phyloP scores from a whole-genome alignment of 2,329 filamentous ascomycete species.

The Laburnicola sp. region DNA sequence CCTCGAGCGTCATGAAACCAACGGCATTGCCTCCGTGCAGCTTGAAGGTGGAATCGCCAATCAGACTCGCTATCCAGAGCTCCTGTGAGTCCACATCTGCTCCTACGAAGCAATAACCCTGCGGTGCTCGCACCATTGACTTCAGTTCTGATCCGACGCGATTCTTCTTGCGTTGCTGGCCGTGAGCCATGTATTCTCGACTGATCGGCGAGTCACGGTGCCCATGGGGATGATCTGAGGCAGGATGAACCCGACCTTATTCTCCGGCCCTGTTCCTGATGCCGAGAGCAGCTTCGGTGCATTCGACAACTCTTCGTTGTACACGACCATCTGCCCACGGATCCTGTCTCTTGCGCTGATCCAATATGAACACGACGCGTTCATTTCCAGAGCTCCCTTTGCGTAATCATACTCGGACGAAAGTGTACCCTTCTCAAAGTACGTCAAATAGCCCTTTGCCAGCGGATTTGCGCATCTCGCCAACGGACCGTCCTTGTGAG shows the following conservation, averaged over 20 bases:
- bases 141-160: conserved; percentile 96
- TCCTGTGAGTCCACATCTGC: conserved; percentile 98
- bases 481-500: conserved; percentile 90
- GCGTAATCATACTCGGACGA: conserved; percentile 88
- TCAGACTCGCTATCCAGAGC: conserved; percentile 94
- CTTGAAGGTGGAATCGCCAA: conserved; percentile 93
- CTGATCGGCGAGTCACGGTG: conserved; percentile 88
- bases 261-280: conserved; percentile 22
- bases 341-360: conserved; percentile 94
- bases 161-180: conserved; percentile 94
- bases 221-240: conserved; percentile 98
- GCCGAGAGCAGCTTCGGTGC: conserved; percentile 28
- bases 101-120: conserved; percentile 90
- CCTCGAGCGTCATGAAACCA: conserved; percentile 98
- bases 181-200: conserved; percentile 98
- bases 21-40: conserved; percentile 96
- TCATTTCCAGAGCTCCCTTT: conserved; percentile 96
- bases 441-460: conserved; percentile 85
- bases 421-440: conserved; percentile 86
- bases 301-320: conserved; percentile 62
- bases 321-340: conserved; percentile 92
- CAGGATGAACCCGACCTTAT: conserved; percentile 76
- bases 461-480: conserved; percentile 84
- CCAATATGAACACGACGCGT: conserved; percentile 98
- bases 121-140: conserved; percentile 90